Evolutionary conservation across 768 basidiomycete genomes (phyloP).

Genomic region (Inosperma sp.): DNA sequence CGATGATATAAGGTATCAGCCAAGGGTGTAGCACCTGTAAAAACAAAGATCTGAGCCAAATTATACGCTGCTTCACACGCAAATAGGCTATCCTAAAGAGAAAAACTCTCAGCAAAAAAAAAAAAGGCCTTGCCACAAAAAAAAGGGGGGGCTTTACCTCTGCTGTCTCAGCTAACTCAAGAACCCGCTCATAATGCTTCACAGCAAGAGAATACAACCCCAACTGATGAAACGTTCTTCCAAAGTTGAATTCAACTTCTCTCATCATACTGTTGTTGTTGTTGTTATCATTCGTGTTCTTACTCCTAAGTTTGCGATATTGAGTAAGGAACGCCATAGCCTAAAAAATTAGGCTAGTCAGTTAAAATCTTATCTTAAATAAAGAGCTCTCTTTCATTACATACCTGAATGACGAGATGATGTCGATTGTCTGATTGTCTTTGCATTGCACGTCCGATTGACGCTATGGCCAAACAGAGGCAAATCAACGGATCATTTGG

Average conservation of each 20-base stretch:
- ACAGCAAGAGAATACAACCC: slow-evolving; percentile 80
- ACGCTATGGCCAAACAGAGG: slow-evolving; percentile 76
- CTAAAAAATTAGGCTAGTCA: slow-evolving; percentile 32
- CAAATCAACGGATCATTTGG: slow-evolving; percentile 84
- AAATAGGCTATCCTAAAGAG: slow-evolving; percentile 42
- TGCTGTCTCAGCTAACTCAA: slow-evolving; percentile 53
- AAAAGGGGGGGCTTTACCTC: slow-evolving; percentile 26
- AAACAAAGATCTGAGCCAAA: slow-evolving; percentile 74
- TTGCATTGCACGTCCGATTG: slow-evolving; percentile 87
- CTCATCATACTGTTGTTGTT: slow-evolving; percentile 39
- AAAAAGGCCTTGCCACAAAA: slow-evolving; percentile 1
- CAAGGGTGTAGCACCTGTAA: slow-evolving; percentile 67
- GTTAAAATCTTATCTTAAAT: neutral
- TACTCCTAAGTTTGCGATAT: slow-evolving; percentile 67
- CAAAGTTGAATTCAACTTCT: slow-evolving; percentile 94
- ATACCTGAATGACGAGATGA: slow-evolving; percentile 71
- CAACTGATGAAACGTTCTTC: slow-evolving; percentile 87
- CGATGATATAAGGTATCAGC: slow-evolving; percentile 67
- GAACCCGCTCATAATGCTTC: slow-evolving; percentile 75
- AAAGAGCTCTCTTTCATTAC: slow-evolving; percentile 1
- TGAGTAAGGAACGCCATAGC: slow-evolving; percentile 79
- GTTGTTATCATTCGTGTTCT: neutral
- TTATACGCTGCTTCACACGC: slow-evolving; percentile 85
- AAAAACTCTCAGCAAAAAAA: neutral
- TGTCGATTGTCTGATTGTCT: slow-evolving; percentile 93